These are phyloP conservation scores for Zopfochytrium polystomum DNA, from an alignment of 371 early-diverging fungal species.

Conservation along the genomic window DNA sequence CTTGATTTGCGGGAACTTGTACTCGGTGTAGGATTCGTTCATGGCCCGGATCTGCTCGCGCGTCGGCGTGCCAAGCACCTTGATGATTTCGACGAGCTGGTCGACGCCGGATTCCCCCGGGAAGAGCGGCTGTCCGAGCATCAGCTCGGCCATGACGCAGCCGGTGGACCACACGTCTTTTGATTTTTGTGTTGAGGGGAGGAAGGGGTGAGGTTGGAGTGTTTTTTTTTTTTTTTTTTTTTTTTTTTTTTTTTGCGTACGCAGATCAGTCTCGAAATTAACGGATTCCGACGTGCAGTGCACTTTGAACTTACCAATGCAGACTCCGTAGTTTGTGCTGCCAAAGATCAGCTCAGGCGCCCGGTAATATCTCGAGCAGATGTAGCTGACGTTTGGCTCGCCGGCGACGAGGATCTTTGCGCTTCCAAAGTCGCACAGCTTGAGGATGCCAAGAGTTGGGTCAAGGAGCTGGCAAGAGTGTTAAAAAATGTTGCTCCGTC, in stretches of 20 bases:
- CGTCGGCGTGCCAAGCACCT: constrained; percentile 97
- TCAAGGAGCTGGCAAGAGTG: constrained; percentile 67
- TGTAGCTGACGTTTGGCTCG: constrained; percentile 96
- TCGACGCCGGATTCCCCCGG: constrained; percentile 99
- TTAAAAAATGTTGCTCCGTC: too few species aligned
- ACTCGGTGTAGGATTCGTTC: constrained; percentile 96
- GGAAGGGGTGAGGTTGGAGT: too few species aligned
- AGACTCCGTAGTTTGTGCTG: constrained; percentile 89
- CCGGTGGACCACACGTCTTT: constrained; percentile 99
- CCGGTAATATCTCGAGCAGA: constrained; percentile 98
- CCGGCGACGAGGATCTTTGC: constrained; percentile 92
- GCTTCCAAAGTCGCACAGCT: constrained; percentile 99
- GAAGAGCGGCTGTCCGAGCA: constrained; percentile 94
- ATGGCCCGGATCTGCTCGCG: constrained; percentile 91
- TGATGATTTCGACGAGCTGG: constrained; percentile 99
- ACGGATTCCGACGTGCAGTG: not conserved
- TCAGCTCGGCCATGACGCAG: constrained; percentile 99
- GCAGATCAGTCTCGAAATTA: not conserved
- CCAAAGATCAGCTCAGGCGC: constrained; percentile 98
- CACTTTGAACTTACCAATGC: constrained; percentile 62
- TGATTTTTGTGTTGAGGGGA: not conserved
- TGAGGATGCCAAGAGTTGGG: constrained; percentile 81
- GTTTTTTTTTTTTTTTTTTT: too few species aligned
- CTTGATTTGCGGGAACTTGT: constrained; percentile 96
- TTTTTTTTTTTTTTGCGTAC: too few species aligned